These are phyloP conservation scores for Papilionanthe hybrid DNA, from an alignment of 116 monocot species.

Conservation along the genomic window DNA sequence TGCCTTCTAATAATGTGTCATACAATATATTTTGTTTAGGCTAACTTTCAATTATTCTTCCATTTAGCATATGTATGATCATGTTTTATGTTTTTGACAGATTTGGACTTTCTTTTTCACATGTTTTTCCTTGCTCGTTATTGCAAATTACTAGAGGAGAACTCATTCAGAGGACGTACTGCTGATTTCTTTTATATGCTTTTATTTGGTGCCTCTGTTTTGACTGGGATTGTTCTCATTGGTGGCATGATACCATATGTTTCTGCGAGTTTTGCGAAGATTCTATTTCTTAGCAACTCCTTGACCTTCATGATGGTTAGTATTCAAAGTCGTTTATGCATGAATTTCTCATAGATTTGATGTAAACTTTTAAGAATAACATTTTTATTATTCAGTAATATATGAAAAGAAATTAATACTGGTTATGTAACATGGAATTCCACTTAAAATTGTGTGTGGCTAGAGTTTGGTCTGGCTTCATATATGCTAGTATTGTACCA, in stretches of 20 bases:
- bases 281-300: conserved; percentile 96
- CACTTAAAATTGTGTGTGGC: not conserved
- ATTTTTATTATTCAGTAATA: too few species aligned
- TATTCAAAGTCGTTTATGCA: not conserved
- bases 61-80: not conserved
- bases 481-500: not conserved
- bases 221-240: conserved; percentile 81
- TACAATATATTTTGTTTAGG: not conserved
- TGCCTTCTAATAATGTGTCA: not conserved
- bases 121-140: conserved; percentile 99
- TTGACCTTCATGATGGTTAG: conserved; percentile 99
- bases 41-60: not conserved
- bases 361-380: not conserved
- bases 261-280: conserved; percentile 82
- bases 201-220: conserved; percentile 81
- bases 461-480: not conserved
- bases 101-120: conserved; percentile 96
- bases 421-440: not conserved
- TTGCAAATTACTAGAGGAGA: conserved; percentile 98
- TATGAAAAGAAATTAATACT: not conserved
- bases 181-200: conserved; percentile 99
- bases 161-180: conserved; percentile 96
- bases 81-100: conserved; percentile 28
- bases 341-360: not conserved
- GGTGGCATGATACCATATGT: conserved; percentile 96